Evolutionary conservation across 345 rosid species (phyloP).

Genomic region (Lagerstroemia speciosa): DNA sequence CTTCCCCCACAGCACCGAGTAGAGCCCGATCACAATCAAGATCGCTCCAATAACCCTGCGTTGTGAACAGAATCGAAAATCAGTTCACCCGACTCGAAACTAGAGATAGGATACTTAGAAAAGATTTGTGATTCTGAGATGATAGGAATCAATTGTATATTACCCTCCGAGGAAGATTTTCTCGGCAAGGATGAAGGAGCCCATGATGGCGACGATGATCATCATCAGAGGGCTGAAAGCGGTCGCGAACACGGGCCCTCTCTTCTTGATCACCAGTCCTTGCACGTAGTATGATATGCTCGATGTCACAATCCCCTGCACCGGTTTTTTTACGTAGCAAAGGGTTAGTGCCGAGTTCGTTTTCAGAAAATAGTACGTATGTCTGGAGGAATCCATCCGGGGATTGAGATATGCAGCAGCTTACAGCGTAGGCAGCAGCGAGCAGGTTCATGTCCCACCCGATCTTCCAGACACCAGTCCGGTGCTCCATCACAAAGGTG

Average conservation of each 20-base stretch:
- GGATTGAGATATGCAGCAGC: too few species aligned
- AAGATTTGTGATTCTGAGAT: not conserved
- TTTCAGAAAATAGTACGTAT: too few species aligned
- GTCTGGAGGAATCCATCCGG: too few species aligned
- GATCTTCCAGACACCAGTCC: conserved; percentile 48
- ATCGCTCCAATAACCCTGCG: conserved; percentile 59
- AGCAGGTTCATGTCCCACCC: conserved; percentile 92
- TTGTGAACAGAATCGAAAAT: not conserved
- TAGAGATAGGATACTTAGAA: too few species aligned
- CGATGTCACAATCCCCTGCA: conserved; percentile 86
- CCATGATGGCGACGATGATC: conserved; percentile 80
- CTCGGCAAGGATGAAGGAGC: conserved; percentile 79
- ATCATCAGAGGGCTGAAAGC: conserved; percentile 92
- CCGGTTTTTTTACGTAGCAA: not conserved
- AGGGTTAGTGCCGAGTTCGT: too few species aligned
- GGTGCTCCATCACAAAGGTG: conserved; percentile 71
- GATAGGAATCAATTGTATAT: not conserved
- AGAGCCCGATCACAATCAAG: conserved; percentile 63
- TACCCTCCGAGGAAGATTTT: conserved; percentile 88
- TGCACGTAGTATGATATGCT: conserved; percentile 93
- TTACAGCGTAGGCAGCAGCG: conserved; percentile 92
- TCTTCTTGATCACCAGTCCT: conserved; percentile 75
- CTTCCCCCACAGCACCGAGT: conserved; percentile 82
- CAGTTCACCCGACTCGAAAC: not conserved
- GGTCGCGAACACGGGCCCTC: conserved; percentile 90